These are phyloP conservation scores for Salvia sclarea DNA, from an alignment of 305 asterid genomes.

Conservation along the genomic window DNA sequence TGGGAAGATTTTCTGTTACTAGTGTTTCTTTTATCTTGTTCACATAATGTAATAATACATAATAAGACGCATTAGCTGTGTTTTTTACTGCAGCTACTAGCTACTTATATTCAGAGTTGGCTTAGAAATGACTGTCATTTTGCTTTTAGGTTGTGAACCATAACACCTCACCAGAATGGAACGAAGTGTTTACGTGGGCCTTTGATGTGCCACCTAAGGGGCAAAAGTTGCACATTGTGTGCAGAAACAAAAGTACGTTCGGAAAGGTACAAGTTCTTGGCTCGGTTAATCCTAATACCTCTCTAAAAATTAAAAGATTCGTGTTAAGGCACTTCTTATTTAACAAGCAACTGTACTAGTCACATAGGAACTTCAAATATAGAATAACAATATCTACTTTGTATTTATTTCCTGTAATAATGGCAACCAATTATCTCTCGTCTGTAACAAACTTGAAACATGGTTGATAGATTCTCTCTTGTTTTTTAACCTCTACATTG, in stretches of 20 bases:
- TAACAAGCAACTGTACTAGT: background rate
- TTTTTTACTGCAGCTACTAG: background rate
- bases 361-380: background rate
- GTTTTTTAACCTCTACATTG: constrained; percentile 22
- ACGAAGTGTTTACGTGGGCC: constrained; percentile 87
- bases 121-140: constrained; percentile 9
- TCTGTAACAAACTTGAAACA: constrained; percentile 5
- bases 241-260: constrained; percentile 77
- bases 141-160: constrained; percentile 63
- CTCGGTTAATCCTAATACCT: constrained; percentile 5
- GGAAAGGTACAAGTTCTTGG: constrained; percentile 66
- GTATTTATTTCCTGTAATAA: background rate
- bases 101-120: background rate
- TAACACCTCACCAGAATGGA: constrained; percentile 79
- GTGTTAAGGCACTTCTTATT: background rate
- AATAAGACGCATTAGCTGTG: background rate
- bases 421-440: background rate
- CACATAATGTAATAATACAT: background rate
- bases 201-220: constrained; percentile 91
- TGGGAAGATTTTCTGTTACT: background rate
- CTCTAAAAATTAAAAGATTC: background rate
- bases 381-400: background rate
- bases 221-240: constrained; percentile 71
- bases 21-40: background rate
- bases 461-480: background rate